These are phyloP conservation scores for Turnera subulata DNA, from an alignment of 345 rosid genomes.

Conservation along the genomic window DNA sequence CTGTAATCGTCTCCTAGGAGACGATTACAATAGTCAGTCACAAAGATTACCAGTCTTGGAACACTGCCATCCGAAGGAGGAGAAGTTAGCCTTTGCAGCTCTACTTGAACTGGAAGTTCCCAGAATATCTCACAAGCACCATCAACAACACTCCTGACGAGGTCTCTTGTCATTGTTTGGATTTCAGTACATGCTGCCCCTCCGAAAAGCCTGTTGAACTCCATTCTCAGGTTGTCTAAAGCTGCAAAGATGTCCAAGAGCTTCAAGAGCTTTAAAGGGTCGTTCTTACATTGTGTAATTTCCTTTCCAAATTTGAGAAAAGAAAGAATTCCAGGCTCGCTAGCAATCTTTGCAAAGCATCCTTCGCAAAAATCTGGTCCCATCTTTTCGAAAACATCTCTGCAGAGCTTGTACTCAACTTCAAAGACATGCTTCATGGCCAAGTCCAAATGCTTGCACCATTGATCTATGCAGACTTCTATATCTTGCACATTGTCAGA, in stretches of 20 bases:
- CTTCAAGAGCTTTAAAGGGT: slow-evolving; percentile 60
- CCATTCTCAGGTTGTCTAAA: slow-evolving; percentile 50
- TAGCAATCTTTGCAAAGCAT: slow-evolving; percentile 57
- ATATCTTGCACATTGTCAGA: slow-evolving; percentile 40
- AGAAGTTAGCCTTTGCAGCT: slow-evolving; percentile 47
- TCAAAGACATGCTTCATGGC: slow-evolving; percentile 44
- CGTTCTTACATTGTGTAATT: slow-evolving; percentile 51
- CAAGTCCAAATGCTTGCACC: slow-evolving; percentile 54
- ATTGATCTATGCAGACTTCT: slow-evolving; percentile 39
- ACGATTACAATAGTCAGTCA: slow-evolving; percentile 64
- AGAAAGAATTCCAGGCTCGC: slow-evolving; percentile 39
- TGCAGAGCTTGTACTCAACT: slow-evolving; percentile 50
- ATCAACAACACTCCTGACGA: slow-evolving; percentile 49
- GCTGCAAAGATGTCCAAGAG: slow-evolving; percentile 56
- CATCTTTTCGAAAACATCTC: slow-evolving; percentile 31
- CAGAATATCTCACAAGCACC: slow-evolving; percentile 65
- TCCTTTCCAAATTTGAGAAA: slow-evolving; percentile 55
- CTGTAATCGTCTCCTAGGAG: slow-evolving; percentile 46
- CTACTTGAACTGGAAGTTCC: slow-evolving; percentile 65
- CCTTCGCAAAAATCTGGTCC: slow-evolving; percentile 26
- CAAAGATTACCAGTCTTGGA: slow-evolving; percentile 58
- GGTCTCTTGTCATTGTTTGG: slow-evolving; percentile 50
- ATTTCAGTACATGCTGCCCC: slow-evolving; percentile 50
- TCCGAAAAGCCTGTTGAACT: slow-evolving; percentile 61
- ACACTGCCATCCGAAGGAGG: slow-evolving; percentile 57